Percentiles rank a stretch among this genome's conserved stretches.
phyloP scores from a whole-genome alignment of 768 basidiomycete genomes.

The Boletus bicolor region DNA sequence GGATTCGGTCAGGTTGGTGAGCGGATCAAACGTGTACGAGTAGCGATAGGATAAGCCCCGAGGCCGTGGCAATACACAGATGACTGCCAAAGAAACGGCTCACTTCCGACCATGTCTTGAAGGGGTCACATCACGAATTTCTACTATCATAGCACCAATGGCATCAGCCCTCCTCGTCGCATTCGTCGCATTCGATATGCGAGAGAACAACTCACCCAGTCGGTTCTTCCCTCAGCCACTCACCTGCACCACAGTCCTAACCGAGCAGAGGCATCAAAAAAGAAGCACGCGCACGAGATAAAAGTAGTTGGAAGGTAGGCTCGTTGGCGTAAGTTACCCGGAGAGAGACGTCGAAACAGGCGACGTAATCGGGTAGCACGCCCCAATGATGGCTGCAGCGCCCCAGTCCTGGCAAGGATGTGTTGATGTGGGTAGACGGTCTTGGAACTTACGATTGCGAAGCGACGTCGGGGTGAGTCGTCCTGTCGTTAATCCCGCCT shows the following conservation, averaged over 20 bases:
- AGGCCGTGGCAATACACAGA: neutral
- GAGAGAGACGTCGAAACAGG: no score
- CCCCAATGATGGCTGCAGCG: no score
- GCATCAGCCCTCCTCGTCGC: neutral
- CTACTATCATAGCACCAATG: conserved; percentile 12
- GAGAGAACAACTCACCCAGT: conserved; percentile 25
- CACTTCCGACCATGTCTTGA: conserved; percentile 51
- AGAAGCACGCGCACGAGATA: conserved; percentile 37
- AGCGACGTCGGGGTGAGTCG: no score
- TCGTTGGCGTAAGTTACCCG: no score
- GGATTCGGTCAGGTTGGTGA: conserved; percentile 36
- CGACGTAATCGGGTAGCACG: no score
- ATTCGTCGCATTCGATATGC: neutral
- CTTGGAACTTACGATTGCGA: no score
- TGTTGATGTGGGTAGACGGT: no score
- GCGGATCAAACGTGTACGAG: conserved; percentile 52
- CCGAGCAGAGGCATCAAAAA: neutral
- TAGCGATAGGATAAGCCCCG: conserved; percentile 12
- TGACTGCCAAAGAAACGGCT: conserved; percentile 11
- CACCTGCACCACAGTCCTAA: conserved; percentile 48
- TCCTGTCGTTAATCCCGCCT: no score
- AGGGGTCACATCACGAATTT: conserved; percentile 49
- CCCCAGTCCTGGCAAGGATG: no score
- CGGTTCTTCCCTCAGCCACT: conserved; percentile 39
- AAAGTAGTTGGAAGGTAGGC: conserved; percentile 45